These are phyloP conservation scores for Colletotrichum camelliae DNA, from an alignment of 2,329 filamentous ascomycete genomes.

Conservation along the genomic window DNA sequence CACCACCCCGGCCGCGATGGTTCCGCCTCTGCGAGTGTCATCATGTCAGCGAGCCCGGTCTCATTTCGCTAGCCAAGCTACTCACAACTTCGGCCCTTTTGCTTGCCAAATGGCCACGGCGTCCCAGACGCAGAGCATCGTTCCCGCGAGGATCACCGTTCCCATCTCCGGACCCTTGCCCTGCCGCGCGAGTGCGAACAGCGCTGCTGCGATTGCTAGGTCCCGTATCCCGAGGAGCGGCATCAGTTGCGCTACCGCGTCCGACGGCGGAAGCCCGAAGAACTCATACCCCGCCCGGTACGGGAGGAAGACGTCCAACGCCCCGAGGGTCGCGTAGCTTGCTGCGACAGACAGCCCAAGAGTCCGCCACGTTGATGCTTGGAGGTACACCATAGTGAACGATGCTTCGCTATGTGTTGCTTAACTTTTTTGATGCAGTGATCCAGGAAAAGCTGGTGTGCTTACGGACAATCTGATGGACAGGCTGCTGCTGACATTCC, in stretches of 20 bases:
- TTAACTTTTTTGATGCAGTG: not conserved
- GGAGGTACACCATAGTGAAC: conserved; percentile 29
- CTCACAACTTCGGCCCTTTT: conserved; percentile 9
- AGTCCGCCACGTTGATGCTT: conserved; percentile 15
- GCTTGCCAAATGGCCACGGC: conserved; percentile 3
- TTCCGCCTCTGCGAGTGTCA: not conserved
- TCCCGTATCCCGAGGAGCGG: conserved; percentile 25
- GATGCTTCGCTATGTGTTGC: not conserved
- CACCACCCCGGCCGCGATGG: not conserved
- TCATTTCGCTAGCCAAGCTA: not conserved
- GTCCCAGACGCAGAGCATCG: conserved; percentile 22
- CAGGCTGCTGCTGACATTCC: not conserved
- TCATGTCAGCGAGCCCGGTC: not conserved
- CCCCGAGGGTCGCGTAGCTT: conserved; percentile 9
- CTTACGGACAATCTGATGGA: not conserved
- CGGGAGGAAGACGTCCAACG: not conserved
- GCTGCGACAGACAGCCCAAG: conserved; percentile 14
- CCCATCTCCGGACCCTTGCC: conserved; percentile 21
- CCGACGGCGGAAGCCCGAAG: not conserved
- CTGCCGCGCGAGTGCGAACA: conserved; percentile 17
- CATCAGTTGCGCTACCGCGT: conserved; percentile 9
- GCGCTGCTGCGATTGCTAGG: conserved; percentile 21
- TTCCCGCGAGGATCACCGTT: conserved; percentile 23
- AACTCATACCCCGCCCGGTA: not conserved
- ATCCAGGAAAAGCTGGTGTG: not conserved